Evolutionary conservation across 2,329 filamentous ascomycete species (phyloP).

Genomic region (Colletotrichum sublineola): DNA sequence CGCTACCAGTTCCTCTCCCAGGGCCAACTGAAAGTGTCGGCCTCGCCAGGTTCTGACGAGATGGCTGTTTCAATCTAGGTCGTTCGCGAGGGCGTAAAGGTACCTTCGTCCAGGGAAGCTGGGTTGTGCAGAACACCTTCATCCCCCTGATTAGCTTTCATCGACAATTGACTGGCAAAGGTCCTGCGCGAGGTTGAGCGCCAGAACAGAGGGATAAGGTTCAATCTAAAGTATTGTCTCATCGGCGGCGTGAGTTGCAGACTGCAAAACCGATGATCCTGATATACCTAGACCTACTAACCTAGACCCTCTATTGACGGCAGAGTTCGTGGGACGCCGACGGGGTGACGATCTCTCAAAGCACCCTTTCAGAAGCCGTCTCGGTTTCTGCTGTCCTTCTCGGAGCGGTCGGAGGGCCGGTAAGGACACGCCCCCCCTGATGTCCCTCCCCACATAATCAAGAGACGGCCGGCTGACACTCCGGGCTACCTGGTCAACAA

Average conservation of each 20-base stretch:
- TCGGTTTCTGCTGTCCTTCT: constrained; percentile 88
- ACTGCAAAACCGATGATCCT: background rate
- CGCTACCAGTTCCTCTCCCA: background rate
- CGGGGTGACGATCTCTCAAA: constrained; percentile 83
- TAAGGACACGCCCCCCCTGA: no score
- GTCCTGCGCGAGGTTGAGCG: constrained; percentile 84
- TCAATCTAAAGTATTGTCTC: constrained; percentile 91
- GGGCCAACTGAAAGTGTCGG: no score
- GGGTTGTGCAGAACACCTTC: no score
- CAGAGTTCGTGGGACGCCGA: constrained; percentile 90
- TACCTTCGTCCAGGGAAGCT: no score
- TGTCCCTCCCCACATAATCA: no score
- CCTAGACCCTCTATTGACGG: no score
- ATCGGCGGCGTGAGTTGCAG: constrained; percentile 84
- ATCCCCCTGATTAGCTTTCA: no score
- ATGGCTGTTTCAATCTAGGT: no score
- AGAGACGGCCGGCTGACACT: no score
- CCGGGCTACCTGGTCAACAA: background rate
- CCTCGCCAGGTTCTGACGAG: no score
- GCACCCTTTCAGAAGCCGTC: constrained; percentile 82
- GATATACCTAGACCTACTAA: background rate
- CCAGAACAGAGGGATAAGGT: constrained; percentile 77
- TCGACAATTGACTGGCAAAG: constrained; percentile 57
- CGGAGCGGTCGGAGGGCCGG: constrained; percentile 92
- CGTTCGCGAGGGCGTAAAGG: constrained; percentile 82